phyloP scores from a whole-genome alignment of 2,329 filamentous ascomycete species.

The Coniosporium tulheliwenetii region DNA sequence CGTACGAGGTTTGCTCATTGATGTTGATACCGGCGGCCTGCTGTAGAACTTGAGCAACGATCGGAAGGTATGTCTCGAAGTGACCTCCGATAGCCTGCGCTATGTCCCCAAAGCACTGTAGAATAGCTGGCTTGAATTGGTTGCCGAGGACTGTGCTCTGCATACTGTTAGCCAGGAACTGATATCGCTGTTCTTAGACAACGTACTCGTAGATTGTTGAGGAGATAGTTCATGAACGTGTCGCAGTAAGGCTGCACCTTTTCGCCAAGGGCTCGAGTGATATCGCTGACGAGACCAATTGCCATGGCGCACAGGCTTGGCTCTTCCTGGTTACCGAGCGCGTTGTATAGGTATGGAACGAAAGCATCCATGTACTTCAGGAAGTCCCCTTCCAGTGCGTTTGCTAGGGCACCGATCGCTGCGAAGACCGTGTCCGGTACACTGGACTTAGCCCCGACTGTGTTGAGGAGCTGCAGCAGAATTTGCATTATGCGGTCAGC shows the following conservation, averaged over 20 bases:
- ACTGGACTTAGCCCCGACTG: conserved; percentile 69
- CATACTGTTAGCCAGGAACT: conserved; percentile 10
- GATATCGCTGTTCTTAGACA: conserved; percentile 1
- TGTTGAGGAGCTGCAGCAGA: conserved; percentile 64
- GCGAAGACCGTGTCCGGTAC: conserved; percentile 92
- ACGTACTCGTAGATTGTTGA: conserved; percentile 74
- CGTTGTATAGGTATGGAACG: conserved; percentile 80
- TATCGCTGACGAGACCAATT: conserved; percentile 92
- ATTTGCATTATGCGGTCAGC: conserved; percentile 90
- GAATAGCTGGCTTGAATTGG: conserved; percentile 94
- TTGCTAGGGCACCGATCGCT: conserved; percentile 80
- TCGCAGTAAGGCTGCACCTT: conserved; percentile 93
- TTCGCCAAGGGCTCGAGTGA: conserved; percentile 79
- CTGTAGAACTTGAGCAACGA: conserved; percentile 87
- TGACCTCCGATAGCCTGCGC: conserved; percentile 82
- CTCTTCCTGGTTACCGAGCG: conserved; percentile 90
- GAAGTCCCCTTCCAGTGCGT: conserved; percentile 83
- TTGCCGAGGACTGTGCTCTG: conserved; percentile 77
- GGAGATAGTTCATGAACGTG: conserved; percentile 92
- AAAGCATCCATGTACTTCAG: conserved; percentile 97
- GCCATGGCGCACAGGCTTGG: conserved; percentile 89
- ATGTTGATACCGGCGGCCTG: conserved; percentile 77
- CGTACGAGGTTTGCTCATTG: conserved; percentile 66
- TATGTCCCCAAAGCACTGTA: conserved; percentile 97
- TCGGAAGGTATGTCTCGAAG: conserved; percentile 83